Evolutionary conservation across 2,329 filamentous ascomycete genomes (phyloP), one percentile per base, ranked within the genome.

Genomic region (Leptodontidium sp.): DNA sequence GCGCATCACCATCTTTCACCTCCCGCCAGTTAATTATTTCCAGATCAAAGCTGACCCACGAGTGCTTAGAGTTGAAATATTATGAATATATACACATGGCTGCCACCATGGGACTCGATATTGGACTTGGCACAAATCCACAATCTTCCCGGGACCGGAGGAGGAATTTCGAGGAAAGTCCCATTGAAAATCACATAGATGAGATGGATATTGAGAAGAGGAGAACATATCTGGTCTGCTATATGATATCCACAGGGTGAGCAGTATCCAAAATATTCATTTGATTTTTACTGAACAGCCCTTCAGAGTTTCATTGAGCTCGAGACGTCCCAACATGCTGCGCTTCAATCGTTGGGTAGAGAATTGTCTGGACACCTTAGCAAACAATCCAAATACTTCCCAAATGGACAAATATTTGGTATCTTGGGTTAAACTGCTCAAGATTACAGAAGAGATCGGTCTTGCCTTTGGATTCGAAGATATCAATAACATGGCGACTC

Each of bases 401-500:
- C 68, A 77, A 5, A 73, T 75, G 17, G 81, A 84, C 68, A 75
- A 71, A 14, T 70, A 70, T 5, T 72, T 84, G 9, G 77, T 79
- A 4, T 76, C 77, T n/a, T 82, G 79, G 80, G 77, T 78, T 1
- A 77, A 75, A 38, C 67, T 83, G 6, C 74, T 80, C 29, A 79
- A 79, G 61, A 82, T 88, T 66, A 84, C 82, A n/a, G 86, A 88
- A 69, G 83, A 86, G 67, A 83, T 87, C 24, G 83, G 82, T 0
- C 78, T 82, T 3, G 81, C 85, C 15, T 87, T 88, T 69, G 81
- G 82, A 59, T 85, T 87, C 81, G 76, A 77, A 43, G 73, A 77
- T 32, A 50, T 70, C 3, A 67, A 59, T 15, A 71, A 67, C 40
- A 70, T 81, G 64, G 80, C 86, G 24, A 80, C 81, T 64, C 83